phyloP scores from a whole-genome alignment of 345 rosid species.

The Trapa bicornis region DNA sequence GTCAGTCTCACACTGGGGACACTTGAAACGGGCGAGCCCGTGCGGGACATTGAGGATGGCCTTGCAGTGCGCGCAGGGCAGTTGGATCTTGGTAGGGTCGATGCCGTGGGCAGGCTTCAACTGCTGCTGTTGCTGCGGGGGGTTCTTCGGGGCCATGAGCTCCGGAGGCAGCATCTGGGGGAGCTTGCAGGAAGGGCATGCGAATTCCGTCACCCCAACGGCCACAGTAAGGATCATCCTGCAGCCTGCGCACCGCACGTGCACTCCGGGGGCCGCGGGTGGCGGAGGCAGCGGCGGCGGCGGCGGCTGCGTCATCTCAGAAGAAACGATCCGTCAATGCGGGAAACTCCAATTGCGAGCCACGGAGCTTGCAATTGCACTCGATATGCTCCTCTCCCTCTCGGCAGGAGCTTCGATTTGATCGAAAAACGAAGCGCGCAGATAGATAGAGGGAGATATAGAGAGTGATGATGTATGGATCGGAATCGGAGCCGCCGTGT shows the following conservation, averaged over 20 bases:
- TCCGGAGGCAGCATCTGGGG: constrained; percentile 98
- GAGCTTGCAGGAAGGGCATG: constrained; percentile 72
- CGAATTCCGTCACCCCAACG: constrained; percentile 63
- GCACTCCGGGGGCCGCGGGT: constrained; percentile 39
- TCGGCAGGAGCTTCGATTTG: constrained; percentile 2
- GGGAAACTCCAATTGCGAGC: background rate
- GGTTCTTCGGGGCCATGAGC: constrained; percentile 42
- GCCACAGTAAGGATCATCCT: constrained; percentile 60
- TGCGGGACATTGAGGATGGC: constrained; percentile 92
- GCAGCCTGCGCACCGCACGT: constrained; percentile 95
- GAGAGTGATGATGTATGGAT: background rate
- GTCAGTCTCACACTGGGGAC: constrained; percentile 85
- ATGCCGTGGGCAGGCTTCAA: constrained; percentile 66
- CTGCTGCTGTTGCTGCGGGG: constrained; percentile 19
- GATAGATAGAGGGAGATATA: background rate
- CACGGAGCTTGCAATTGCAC: background rate
- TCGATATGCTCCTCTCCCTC: background rate
- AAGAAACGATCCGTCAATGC: background rate
- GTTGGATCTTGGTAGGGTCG: constrained; percentile 96
- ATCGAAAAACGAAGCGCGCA: background rate
- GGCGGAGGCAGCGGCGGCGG: constrained; percentile 49
- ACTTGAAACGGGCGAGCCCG: constrained; percentile 66
- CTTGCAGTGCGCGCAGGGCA: constrained; percentile 89
- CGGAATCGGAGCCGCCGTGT: background rate
- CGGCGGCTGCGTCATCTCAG: constrained; percentile 59